Evolutionary conservation across 768 basidiomycete genomes (phyloP).

Genomic region (Hericium rajendrae): DNA sequence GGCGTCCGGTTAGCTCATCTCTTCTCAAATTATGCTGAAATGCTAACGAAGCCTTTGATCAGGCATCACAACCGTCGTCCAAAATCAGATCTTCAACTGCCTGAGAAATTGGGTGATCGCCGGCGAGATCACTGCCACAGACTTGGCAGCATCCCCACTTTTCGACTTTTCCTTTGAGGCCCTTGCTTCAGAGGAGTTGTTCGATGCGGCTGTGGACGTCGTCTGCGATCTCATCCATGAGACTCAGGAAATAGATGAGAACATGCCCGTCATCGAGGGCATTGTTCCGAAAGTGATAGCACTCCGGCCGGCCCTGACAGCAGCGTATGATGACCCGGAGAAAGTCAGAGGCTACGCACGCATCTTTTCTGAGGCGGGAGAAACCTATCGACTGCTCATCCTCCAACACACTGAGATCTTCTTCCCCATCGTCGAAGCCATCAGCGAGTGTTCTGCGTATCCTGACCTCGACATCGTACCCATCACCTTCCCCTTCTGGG

Average conservation of each 20-base stretch:
- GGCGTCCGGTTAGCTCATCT: slow-evolving; percentile 58
- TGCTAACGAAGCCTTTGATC: background rate
- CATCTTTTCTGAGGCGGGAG: slow-evolving; percentile 95
- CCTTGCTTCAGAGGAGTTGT: slow-evolving; percentile 74
- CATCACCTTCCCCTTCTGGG: slow-evolving; percentile 99
- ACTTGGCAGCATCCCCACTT: slow-evolving; percentile 67
- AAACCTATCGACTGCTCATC: slow-evolving; percentile 85
- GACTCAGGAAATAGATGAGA: slow-evolving; percentile 94
- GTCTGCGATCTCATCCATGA: slow-evolving; percentile 95
- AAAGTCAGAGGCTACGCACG: slow-evolving; percentile 83
- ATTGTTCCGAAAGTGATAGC: slow-evolving; percentile 82
- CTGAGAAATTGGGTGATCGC: slow-evolving; percentile 81
- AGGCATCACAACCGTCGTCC: slow-evolving; percentile 80
- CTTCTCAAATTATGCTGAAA: background rate
- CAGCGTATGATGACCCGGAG: slow-evolving; percentile 70
- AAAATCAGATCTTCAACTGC: slow-evolving; percentile 75
- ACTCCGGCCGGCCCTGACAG: slow-evolving; percentile 51
- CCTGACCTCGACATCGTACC: slow-evolving; percentile 92
- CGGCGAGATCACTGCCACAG: slow-evolving; percentile 63
- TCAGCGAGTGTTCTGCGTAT: slow-evolving; percentile 87
- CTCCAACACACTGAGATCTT: slow-evolving; percentile 87
- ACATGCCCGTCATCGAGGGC: slow-evolving; percentile 78
- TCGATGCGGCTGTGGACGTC: slow-evolving; percentile 86
- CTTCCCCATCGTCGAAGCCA: slow-evolving; percentile 91
- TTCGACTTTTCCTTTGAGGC: slow-evolving; percentile 81